Conservation (phyloP, 306 rosid genomes). For the Leucaena leucocephala region DNA sequence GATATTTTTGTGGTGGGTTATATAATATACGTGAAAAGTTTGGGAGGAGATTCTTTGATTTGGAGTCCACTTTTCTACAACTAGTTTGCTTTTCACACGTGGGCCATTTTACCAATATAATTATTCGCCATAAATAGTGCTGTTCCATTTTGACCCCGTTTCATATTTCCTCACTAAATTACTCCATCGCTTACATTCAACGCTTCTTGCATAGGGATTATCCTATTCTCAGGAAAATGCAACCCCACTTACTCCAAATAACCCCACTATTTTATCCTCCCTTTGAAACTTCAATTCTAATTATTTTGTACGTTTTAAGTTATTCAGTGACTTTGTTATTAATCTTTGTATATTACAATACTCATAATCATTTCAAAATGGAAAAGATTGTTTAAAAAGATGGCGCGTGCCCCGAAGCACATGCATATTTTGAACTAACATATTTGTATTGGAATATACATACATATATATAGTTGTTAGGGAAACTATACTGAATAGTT, state of each 20-base stretch:
- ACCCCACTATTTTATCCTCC: not conserved
- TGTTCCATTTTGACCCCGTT: slow-evolving; percentile 4
- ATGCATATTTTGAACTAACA: not conserved
- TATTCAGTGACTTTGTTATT: not conserved
- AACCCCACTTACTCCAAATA: not conserved
- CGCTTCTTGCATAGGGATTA: not conserved
- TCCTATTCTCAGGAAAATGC: not conserved
- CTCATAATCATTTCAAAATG: not conserved
- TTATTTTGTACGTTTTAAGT: not conserved
- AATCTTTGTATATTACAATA: not conserved
- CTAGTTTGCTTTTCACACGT: slow-evolving; percentile 53
- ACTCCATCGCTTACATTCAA: not conserved
- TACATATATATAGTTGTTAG: not conserved
- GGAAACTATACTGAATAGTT: not conserved
- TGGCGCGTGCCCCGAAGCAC: not conserved
- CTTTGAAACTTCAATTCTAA: not conserved
- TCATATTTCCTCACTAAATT: slow-evolving; percentile 11
- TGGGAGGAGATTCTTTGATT: slow-evolving; percentile 49
- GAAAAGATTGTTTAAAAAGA: too few relatives aligned
- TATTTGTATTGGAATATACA: not conserved
- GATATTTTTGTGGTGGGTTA: slow-evolving; percentile 54
- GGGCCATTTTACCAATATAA: slow-evolving; percentile 1
- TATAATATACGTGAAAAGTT: slow-evolving; percentile 41
- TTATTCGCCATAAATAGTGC: too few relatives aligned
- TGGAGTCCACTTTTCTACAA: slow-evolving; percentile 58